Conservation (phyloP, 345 rosid genomes). For the Bretschneidera sinensis region DNA sequence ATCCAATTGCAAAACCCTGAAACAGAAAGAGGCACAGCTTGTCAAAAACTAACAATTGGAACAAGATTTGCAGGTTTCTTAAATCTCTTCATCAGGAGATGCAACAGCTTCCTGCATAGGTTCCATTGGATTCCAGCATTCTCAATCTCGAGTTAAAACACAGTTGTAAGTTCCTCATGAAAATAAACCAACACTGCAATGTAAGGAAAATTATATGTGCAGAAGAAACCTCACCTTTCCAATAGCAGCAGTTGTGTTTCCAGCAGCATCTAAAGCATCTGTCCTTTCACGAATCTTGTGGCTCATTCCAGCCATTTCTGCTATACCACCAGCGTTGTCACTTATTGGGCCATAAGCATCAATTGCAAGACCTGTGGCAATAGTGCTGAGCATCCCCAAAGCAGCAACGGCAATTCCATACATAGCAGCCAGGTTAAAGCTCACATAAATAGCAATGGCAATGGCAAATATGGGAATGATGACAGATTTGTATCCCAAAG, state of each 20-base stretch:
- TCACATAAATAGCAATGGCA: constrained; percentile 48
- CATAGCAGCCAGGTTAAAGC: constrained; percentile 75
- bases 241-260: constrained; percentile 72
- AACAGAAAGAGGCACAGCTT: background rate
- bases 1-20: constrained; percentile 75
- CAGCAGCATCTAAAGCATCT: constrained; percentile 66
- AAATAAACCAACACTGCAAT: too few species aligned
- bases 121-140: too few species aligned
- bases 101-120: too few species aligned
- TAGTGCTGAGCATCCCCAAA: constrained; percentile 68
- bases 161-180: too few species aligned
- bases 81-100: too few species aligned
- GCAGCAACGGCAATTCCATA: constrained; percentile 70
- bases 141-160: too few species aligned
- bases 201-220: too few species aligned
- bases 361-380: constrained; percentile 58
- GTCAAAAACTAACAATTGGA: background rate
- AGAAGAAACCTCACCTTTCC: constrained; percentile 47
- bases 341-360: constrained; percentile 76
- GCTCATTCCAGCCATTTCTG: constrained; percentile 72
- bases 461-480: constrained; percentile 77
- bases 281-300: constrained; percentile 55
- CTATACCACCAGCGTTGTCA: constrained; percentile 66
- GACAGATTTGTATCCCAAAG: constrained; percentile 79
- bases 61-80: background rate